Conservation (phyloP, 352 stramenopile genomes). For the Elongisporangium anandrum region DNA sequence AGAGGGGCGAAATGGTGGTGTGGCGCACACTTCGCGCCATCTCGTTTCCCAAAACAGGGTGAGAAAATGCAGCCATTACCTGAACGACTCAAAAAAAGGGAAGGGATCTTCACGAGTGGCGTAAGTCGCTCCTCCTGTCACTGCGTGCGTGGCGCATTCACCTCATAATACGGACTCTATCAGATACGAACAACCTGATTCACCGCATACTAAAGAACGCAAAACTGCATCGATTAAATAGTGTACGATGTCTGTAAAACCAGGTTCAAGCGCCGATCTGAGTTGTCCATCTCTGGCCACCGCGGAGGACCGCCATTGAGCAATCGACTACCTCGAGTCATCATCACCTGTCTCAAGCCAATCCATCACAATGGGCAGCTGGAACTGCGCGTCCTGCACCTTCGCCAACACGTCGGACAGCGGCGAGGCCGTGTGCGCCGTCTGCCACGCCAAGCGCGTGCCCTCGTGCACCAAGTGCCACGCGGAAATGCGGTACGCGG, state of each 20-base stretch:
- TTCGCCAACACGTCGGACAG: conserved; percentile 34
- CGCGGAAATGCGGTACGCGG: conserved; percentile 1
- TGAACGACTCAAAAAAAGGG: neutral
- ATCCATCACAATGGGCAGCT: conserved; percentile 14
- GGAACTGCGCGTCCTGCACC: conserved; percentile 40
- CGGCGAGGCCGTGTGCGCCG: conserved; percentile 21
- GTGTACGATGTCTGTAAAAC: neutral
- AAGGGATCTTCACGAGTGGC: neutral
- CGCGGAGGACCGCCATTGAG: neutral
- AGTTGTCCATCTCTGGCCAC: neutral
- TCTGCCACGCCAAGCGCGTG: conserved; percentile 37
- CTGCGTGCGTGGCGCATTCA: neutral
- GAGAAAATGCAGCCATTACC: neutral
- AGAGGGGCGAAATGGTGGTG: neutral
- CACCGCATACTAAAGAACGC: conserved; percentile 1
- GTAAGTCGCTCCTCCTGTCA: neutral
- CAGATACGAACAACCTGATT: neutral
- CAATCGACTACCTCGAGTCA: neutral
- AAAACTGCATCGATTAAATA: neutral
- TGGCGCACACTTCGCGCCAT: neutral
- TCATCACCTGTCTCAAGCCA: neutral
- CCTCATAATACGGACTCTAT: neutral
- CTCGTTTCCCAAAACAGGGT: neutral
- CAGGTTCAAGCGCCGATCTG: neutral
- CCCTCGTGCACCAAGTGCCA: conserved; percentile 26